These are phyloP conservation scores for Magnusiomyces fungicola DNA, from an alignment of 1,139 yeast species.

Conservation along the genomic window DNA sequence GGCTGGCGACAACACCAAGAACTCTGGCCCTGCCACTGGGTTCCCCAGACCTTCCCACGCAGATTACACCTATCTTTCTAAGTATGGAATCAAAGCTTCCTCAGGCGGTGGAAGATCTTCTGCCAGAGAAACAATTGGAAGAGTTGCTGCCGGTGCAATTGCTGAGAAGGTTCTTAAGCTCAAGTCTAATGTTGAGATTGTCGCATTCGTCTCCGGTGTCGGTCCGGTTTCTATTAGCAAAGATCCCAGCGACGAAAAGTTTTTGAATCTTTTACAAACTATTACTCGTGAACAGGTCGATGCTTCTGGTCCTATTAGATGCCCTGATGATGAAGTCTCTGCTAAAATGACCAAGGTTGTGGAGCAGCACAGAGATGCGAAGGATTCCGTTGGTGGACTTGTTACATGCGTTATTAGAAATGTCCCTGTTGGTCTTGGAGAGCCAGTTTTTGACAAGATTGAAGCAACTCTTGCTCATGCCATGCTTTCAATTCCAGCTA, in stretches of 20 bases:
- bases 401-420: constrained; percentile 96
- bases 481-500: constrained; percentile 94
- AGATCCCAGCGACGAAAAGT: constrained; percentile 55
- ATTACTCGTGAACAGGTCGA: constrained; percentile 88
- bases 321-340: constrained; percentile 72
- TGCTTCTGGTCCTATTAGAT: constrained; percentile 81
- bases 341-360: constrained; percentile 80
- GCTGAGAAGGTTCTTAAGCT: constrained; percentile 83
- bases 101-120: constrained; percentile 97
- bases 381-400: constrained; percentile 95
- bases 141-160: constrained; percentile 98
- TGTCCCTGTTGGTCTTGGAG: constrained; percentile 90
- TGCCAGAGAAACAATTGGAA: constrained; percentile 96
- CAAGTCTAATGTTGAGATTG: constrained; percentile 82
- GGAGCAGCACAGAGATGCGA: constrained; percentile 75
- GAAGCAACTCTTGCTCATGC: constrained; percentile 96
- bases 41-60: constrained; percentile 99
- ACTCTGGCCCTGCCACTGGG: constrained; percentile 1
- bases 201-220: constrained; percentile 90
- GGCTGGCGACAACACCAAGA: constrained; percentile 2
- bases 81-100: constrained; percentile 87
- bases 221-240: constrained; percentile 75
- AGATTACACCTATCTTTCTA: constrained; percentile 83
- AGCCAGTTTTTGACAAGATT: constrained; percentile 92
- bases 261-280: constrained; percentile 58